Conservation (phyloP, 2,329 filamentous ascomycete genomes). For the Hypoxylon sp. region DNA sequence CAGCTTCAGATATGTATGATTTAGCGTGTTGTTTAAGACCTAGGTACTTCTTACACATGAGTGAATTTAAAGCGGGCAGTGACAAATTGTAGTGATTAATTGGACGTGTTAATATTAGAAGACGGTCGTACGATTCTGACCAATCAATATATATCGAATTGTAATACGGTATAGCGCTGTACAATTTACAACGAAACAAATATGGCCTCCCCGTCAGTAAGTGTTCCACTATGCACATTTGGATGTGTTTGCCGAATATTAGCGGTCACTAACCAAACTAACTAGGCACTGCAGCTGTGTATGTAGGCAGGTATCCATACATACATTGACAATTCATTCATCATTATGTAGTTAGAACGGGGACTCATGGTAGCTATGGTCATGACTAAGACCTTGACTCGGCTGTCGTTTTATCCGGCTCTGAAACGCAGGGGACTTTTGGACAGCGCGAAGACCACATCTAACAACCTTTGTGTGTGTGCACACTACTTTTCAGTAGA, state of each 20-base stretch:
- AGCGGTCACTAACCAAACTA: slow-evolving; percentile 4
- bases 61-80: not conserved
- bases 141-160: slow-evolving; percentile 15
- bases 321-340: slow-evolving; percentile 22
- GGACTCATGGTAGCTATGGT: not conserved
- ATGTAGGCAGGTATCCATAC: slow-evolving; percentile 7
- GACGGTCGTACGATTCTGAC: slow-evolving; percentile 1
- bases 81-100: not conserved
- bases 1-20: not conserved
- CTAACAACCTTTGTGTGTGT: slow-evolving; percentile 10
- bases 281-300: not conserved
- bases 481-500: slow-evolving; percentile 11
- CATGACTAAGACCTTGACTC: slow-evolving; percentile 9
- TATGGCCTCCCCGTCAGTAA: not conserved
- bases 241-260: slow-evolving; percentile 13
- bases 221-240: slow-evolving; percentile 13
- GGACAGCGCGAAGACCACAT: not conserved
- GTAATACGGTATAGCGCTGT: slow-evolving; percentile 7
- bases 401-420: slow-evolving; percentile 9
- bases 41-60: not conserved
- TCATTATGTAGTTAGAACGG: not conserved
- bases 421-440: not conserved
- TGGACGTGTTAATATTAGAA: not conserved
- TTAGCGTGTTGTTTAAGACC: not conserved
- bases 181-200: not conserved